phyloP scores from a whole-genome alignment of 345 rosid species.

The Rhizophora apiculata region DNA sequence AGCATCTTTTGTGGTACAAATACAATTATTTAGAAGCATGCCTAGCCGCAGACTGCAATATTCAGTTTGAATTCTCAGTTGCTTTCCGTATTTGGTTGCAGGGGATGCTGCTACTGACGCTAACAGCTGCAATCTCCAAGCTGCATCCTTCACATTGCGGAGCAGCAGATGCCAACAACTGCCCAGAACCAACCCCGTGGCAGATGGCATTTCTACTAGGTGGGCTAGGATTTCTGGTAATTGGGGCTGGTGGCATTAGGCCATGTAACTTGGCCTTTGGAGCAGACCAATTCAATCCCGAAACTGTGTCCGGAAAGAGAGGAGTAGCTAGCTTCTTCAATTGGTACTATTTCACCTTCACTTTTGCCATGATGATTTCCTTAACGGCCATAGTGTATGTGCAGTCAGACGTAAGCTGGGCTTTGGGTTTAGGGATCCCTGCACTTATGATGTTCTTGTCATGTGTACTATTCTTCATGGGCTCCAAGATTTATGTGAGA shows the following conservation, averaged over 20 bases:
- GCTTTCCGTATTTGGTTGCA: background rate
- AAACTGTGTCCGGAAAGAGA: conserved; percentile 21
- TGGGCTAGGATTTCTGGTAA: conserved; percentile 13
- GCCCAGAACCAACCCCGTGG: conserved; percentile 16
- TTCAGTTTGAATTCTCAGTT: too few species aligned
- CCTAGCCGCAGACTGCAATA: background rate
- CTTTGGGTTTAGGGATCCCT: conserved; percentile 24
- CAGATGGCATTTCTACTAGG: conserved; percentile 17
- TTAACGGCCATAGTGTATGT: conserved; percentile 16
- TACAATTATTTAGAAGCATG: background rate
- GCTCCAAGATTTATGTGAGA: conserved; percentile 22
- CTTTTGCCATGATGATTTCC: conserved; percentile 22
- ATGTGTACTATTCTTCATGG: conserved; percentile 17
- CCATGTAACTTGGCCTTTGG: conserved; percentile 24
- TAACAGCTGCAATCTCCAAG: conserved; percentile 19
- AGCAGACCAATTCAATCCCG: conserved; percentile 24
- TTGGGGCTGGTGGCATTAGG: conserved; percentile 23
- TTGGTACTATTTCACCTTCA: conserved; percentile 28
- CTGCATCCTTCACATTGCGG: conserved; percentile 17
- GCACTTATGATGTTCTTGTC: conserved; percentile 20
- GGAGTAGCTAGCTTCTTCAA: conserved; percentile 27
- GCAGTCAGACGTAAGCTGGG: conserved; percentile 27
- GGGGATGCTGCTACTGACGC: conserved; percentile 22
- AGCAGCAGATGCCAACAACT: background rate
- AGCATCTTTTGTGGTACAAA: conserved; percentile 22